Evolutionary conservation across 2,329 filamentous ascomycete genomes (phyloP).

Genomic region (Chrysosporium queenslandicum): DNA sequence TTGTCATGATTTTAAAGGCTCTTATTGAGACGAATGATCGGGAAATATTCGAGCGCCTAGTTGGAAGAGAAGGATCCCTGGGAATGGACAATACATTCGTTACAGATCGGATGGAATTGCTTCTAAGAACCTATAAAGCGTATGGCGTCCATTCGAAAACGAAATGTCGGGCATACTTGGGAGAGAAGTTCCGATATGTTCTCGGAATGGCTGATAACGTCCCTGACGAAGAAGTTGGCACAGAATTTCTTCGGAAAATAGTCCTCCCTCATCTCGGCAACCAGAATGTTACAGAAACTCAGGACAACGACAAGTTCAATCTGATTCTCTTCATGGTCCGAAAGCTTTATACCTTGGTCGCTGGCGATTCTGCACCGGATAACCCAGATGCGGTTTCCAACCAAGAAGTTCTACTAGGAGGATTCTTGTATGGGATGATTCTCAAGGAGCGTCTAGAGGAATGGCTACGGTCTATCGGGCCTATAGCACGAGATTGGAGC

Average conservation of each 20-base stretch:
- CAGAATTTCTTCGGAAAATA: conserved; percentile 80
- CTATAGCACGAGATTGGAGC: conserved; percentile 46
- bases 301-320: conserved; percentile 87
- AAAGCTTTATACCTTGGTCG: conserved; percentile 86
- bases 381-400: conserved; percentile 96
- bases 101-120: conserved; percentile 83
- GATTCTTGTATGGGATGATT: conserved; percentile 89
- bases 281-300: conserved; percentile 67
- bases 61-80: conserved; percentile 66
- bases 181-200: conserved; percentile 81
- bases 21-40: conserved; percentile 91
- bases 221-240: conserved; percentile 79
- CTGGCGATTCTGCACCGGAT: conserved; percentile 84
- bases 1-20: conserved; percentile 94
- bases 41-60: conserved; percentile 88
- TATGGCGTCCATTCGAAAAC: conserved; percentile 74
- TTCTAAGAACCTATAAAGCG: conserved; percentile 85
- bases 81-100: conserved; percentile 82
- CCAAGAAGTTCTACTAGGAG: conserved; percentile 87
- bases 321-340: conserved; percentile 92
- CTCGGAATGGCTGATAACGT: conserved; percentile 74
- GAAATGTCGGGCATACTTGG: conserved; percentile 76
- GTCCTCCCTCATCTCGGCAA: conserved; percentile 88
- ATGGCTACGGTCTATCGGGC: conserved; percentile 59
- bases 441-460: conserved; percentile 92